phyloP scores from a whole-genome alignment of 768 basidiomycete species.

The Russula brevipes region DNA sequence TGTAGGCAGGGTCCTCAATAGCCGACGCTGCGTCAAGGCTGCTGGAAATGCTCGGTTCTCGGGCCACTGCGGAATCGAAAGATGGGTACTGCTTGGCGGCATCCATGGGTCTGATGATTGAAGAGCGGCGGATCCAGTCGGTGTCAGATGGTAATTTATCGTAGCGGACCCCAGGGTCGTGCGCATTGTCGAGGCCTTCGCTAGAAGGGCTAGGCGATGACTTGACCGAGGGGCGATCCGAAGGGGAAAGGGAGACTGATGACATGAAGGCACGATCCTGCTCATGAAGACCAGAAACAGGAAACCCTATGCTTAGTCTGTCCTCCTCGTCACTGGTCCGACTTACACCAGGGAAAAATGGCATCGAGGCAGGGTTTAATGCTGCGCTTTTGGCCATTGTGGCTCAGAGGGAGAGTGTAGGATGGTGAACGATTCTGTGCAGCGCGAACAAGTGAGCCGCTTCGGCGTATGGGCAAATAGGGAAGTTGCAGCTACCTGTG shows the following conservation, averaged over 20 bases:
- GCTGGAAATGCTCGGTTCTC: constrained; percentile 22
- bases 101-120: constrained; percentile 20
- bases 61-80: constrained; percentile 21
- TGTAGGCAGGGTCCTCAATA: constrained; percentile 13
- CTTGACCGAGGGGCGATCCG: constrained; percentile 60
- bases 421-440: constrained; percentile 19
- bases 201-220: constrained; percentile 64
- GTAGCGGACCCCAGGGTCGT: constrained; percentile 28
- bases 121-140: constrained; percentile 27
- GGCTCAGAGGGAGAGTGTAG: constrained; percentile 17
- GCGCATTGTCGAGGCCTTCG: constrained; percentile 31
- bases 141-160: constrained; percentile 28
- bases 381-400: constrained; percentile 69
- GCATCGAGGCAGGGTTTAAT: constrained; percentile 76
- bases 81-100: constrained; percentile 31
- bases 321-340: constrained; percentile 55
- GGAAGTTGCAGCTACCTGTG: constrained; percentile 17
- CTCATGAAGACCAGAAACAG: constrained; percentile 43
- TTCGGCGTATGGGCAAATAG: constrained; percentile 7
- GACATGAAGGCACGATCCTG: constrained; percentile 45
- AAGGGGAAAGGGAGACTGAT: constrained; percentile 53
- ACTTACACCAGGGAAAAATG: constrained; percentile 73
- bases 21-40: constrained; percentile 23
- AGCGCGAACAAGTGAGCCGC: constrained; percentile 15
- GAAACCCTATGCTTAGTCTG: constrained; percentile 40